Percentiles rank a stretch among this genome's conserved stretches.
Evolutionary conservation across 495 filamentous ascomycete genomes (phyloP).

Genomic region (Tuber microsphaerosporum): DNA sequence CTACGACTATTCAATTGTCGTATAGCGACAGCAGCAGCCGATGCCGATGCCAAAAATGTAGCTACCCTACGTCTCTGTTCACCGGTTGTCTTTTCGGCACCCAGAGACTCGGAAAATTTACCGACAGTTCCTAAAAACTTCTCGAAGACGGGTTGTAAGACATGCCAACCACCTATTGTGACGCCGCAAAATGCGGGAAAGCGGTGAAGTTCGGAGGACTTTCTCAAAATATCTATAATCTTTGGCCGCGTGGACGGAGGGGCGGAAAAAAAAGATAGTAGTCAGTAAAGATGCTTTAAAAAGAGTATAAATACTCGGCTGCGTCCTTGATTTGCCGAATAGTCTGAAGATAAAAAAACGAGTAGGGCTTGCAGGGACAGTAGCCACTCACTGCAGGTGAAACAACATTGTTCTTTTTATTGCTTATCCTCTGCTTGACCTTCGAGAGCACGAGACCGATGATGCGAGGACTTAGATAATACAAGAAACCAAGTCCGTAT

Average conservation of each 20-base stretch:
- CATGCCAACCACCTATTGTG: conserved; percentile 66
- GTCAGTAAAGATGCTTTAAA: conserved; percentile 3
- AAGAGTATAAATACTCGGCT: conserved; percentile 19
- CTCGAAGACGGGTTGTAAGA: conserved; percentile 51
- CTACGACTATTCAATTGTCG: conserved; percentile 32
- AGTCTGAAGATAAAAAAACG: conserved; percentile 16
- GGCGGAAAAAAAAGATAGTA: background rate
- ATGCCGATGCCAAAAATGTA: conserved; percentile 33
- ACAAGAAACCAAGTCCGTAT: conserved; percentile 68
- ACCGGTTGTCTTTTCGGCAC: conserved; percentile 10
- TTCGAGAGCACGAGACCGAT: conserved; percentile 52
- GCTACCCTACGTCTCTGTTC: conserved; percentile 20
- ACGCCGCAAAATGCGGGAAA: conserved; percentile 79
- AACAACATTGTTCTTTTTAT: conserved; percentile 36
- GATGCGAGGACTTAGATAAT: conserved; percentile 60
- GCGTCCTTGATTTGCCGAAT: conserved; percentile 24
- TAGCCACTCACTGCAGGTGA: conserved; percentile 42
- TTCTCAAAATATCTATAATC: conserved; percentile 38
- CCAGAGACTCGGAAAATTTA: conserved; percentile 12
- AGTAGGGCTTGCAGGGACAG: conserved; percentile 43
- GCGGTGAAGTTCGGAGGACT: conserved; percentile 50
- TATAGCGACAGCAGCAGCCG: conserved; percentile 33
- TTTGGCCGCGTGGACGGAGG: conserved; percentile 14
- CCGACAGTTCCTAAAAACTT: conserved; percentile 19
- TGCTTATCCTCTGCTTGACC: conserved; percentile 47